Evolutionary conservation across 306 rosid species (phyloP), one percentile per base, ranked within the genome.

Genomic region (Corylus heterophylla): DNA sequence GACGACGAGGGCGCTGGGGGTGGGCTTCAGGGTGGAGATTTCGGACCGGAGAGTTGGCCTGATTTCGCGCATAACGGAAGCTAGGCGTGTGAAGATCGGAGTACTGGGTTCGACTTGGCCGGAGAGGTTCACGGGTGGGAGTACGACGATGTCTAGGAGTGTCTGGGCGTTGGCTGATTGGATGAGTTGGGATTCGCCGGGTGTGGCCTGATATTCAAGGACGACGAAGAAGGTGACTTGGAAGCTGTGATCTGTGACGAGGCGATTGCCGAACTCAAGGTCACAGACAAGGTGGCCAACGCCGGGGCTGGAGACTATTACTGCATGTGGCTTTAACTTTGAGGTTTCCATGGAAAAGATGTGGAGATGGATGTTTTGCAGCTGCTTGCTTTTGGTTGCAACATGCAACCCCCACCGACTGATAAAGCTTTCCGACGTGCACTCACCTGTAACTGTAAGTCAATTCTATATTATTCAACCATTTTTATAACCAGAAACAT

Each of bases 211-310:
- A 45, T 37, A 37, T 66, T 66, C 71, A 17, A 17, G 18, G 20
- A 71, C 74, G 18, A 71, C 56, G 12, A 71, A 45, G 74, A 71
- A 45, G 56, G 56, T 71, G 25, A 47, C 74, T 8, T 71, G 35
- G 74, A 22, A 4, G 35, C 47, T 71, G 37, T 71, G 56, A 12
- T 44, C 55, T n/a, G 27, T 2, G 11, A 47, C 74, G 9, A 71
- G 20, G 56, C 55, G 74, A 44, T 70, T 48, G 10, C 56, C 56
- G 11, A 71, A 42, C n/a, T 71, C 55, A 10, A 71, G 74, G 55
- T 44, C 16, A 47, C 39, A 13, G 56, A 71, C 56, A 25, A 71
- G 37, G 20, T 71, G 54, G 0, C 56, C 74, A 5, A 71, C 54
- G 14, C 73, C 51, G 16, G 73, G 73, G 73, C 50, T 35, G 42